phyloP scores from a whole-genome alignment of 2,329 filamentous ascomycete genomes.

The Clarireedia monteithiana region DNA sequence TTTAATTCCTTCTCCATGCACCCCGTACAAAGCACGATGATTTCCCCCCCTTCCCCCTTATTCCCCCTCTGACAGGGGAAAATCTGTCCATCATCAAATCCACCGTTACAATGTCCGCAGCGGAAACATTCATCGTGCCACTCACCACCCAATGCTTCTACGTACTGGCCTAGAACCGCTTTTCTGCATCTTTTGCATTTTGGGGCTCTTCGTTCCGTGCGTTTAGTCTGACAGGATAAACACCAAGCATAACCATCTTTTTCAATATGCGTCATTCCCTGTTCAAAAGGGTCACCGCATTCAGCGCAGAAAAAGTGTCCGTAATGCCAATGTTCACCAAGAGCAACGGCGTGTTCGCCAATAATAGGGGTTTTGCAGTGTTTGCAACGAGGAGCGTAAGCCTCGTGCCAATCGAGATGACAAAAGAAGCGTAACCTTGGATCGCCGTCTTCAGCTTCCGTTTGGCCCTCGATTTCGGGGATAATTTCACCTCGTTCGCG shows the following conservation, averaged over 20 bases:
- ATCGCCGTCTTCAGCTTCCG: slow-evolving; percentile 65
- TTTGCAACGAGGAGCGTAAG: slow-evolving; percentile 87
- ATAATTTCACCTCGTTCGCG: slow-evolving; percentile 51
- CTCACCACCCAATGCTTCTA: slow-evolving; percentile 80
- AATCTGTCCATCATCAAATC: slow-evolving; percentile 58
- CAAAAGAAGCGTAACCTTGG: slow-evolving; percentile 80
- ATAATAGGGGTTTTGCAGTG: slow-evolving; percentile 95
- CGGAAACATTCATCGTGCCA: slow-evolving; percentile 93
- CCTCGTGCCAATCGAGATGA: slow-evolving; percentile 96
- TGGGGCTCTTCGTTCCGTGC: slow-evolving; percentile 78
- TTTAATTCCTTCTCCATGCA: slow-evolving; percentile 56
- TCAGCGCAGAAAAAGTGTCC: slow-evolving; percentile 99
- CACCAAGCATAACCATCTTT: slow-evolving; percentile 99
- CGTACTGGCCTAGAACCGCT: slow-evolving; percentile 82
- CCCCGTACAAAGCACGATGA: slow-evolving; percentile 50
- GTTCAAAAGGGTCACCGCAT: slow-evolving; percentile 89
- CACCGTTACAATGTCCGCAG: slow-evolving; percentile 56
- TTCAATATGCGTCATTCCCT: slow-evolving; percentile 67
- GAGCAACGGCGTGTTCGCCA: slow-evolving; percentile 87
- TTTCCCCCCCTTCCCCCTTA: slow-evolving; percentile 42
- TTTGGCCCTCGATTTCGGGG: slow-evolving; percentile 54
- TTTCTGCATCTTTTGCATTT: slow-evolving; percentile 81
- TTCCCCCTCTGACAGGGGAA: slow-evolving; percentile 37
- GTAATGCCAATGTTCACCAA: slow-evolving; percentile 92
- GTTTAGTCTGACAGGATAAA: slow-evolving; percentile 82